A percentile compares a stretch with the other conserved stretches of the same genome.
These are phyloP conservation scores for Lolium perenne DNA, from an alignment of 176 grass and related monocot species.

Conservation along the genomic window DNA sequence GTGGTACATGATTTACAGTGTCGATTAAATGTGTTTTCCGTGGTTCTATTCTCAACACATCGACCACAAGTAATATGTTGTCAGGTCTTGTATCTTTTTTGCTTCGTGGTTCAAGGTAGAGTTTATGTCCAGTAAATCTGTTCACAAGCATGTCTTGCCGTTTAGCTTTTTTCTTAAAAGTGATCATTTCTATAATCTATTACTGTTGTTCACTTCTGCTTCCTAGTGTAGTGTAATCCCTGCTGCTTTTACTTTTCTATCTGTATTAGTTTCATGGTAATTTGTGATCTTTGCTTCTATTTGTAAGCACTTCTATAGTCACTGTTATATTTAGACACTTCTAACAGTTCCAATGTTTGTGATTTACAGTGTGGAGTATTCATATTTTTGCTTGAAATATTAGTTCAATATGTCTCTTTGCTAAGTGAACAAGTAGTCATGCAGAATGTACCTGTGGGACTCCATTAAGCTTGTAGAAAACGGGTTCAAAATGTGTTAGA, in stretches of 20 bases:
- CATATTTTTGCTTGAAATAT: background rate
- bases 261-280: background rate
- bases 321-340: background rate
- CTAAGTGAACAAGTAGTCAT: background rate
- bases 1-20: background rate
- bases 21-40: background rate
- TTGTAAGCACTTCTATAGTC: background rate
- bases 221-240: background rate
- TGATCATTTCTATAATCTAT: background rate
- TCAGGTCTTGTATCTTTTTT: background rate
- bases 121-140: background rate
- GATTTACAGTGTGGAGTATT: background rate
- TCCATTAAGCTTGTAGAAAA: background rate
- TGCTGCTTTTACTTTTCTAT: background rate
- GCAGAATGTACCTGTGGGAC: background rate
- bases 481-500: background rate
- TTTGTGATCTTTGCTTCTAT: background rate
- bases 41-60: constrained; percentile 12
- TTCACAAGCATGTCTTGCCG: background rate
- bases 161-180: background rate
- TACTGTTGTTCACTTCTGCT: background rate
- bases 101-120: background rate
- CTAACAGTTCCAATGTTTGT: background rate
- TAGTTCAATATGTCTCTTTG: background rate
- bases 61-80: background rate